Evolutionary conservation across 768 basidiomycete species (phyloP).

Genomic region (Amanita molliuscula): DNA sequence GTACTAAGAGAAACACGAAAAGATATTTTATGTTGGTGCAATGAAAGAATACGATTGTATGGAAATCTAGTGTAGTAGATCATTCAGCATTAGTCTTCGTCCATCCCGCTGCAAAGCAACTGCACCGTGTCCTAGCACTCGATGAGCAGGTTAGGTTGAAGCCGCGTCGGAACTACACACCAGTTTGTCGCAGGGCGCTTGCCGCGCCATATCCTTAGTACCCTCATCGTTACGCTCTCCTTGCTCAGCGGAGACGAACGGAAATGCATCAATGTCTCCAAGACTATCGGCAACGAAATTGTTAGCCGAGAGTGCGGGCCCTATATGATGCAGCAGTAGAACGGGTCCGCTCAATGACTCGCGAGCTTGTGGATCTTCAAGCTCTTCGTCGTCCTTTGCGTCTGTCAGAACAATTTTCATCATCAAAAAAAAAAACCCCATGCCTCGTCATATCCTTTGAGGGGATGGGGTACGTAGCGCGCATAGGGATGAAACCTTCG

Average conservation of each 20-base stretch:
- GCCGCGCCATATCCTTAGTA: neutral
- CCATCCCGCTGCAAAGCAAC: neutral
- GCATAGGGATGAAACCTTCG: constrained; percentile 1
- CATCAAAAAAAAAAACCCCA: neutral
- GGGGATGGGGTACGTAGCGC: neutral
- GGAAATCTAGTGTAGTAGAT: neutral
- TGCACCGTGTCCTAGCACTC: neutral
- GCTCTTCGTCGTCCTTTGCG: neutral
- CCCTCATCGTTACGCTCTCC: neutral
- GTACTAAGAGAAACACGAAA: neutral
- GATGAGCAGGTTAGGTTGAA: neutral
- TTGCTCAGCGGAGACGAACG: neutral
- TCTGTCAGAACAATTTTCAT: neutral
- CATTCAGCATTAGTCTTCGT: neutral
- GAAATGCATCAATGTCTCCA: neutral
- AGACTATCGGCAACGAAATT: neutral
- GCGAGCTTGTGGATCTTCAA: neutral
- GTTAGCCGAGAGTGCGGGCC: neutral
- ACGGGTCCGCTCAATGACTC: neutral
- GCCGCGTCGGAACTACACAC: neutral
- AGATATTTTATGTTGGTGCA: neutral
- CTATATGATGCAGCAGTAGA: neutral
- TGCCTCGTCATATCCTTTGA: neutral
- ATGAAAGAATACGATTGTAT: neutral
- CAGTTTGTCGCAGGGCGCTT: neutral